Evolutionary conservation across 176 grass and related monocot genomes (phyloP), one percentile per base, ranked within the genome.

Genomic region (Oryza glaberrima): DNA sequence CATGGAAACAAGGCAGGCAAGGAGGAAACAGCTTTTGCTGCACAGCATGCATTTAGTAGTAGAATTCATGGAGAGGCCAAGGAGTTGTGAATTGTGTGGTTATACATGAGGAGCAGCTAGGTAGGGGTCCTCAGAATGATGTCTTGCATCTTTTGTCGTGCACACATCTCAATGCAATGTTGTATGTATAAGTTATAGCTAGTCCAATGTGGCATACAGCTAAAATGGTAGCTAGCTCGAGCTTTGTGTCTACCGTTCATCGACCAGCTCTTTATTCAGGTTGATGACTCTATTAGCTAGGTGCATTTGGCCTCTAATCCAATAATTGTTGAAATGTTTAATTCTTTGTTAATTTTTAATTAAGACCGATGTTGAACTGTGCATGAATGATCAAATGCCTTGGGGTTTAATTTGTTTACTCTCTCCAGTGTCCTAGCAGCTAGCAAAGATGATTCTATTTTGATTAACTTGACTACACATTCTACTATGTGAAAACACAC

Each of bases 391-490:
- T 38, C 81, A 73, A 41, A 56, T 65, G 16, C 14, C 58, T 81
- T 15, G 19, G 34, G 1, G 11, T 11, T 35, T 44, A 10, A 2
- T 44, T 34, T 48, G 0, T 46, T 71, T 52, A 48, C 41, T 49
- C 40, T 13, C 23, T 6, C 30, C 12, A 46, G 8, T 10, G 20
- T 56, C 34, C 5, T 56, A 16, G 14, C 51, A 56, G 7, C 19
- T 60, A 60, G 7, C 66, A 85, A 66, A 75, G 25, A 83, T 66
- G 12, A 38, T 35, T 28, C 46, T 75, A 6, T 65, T 82, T 35
- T 65, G 22, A 72, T 61, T 82, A 2, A 61, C 28, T 28, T 28
- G 28, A 32, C 30, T 32, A 3, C 2, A 32, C 30, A 32, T 23
- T 3, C 72, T 76, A 65, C 61, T 58, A 45, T 47, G 34, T 20